These are phyloP conservation scores for Beauveria scarabaeidicola DNA, from an alignment of 2,329 filamentous ascomycete genomes.

Conservation along the genomic window DNA sequence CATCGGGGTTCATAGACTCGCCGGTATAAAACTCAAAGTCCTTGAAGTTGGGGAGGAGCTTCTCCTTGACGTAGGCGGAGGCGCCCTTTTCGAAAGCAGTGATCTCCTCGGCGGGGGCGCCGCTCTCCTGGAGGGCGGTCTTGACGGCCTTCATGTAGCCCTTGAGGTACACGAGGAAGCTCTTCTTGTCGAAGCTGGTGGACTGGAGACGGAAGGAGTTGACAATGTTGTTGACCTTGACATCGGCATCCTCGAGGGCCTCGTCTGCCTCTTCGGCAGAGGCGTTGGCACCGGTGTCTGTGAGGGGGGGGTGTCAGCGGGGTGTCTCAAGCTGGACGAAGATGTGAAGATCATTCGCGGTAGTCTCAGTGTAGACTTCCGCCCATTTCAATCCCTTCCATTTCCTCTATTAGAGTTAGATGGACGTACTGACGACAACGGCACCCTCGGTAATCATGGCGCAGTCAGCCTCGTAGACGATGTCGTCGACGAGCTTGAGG, in stretches of 20 bases:
- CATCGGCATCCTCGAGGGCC: conserved; percentile 56
- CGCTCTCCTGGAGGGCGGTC: conserved; percentile 54
- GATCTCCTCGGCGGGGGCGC: conserved; percentile 56
- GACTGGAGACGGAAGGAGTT: conserved; percentile 81
- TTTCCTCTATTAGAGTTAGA: neutral
- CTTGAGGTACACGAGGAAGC: conserved; percentile 78
- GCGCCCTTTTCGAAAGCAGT: conserved; percentile 74
- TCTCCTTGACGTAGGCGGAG: conserved; percentile 68
- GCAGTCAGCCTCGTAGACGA: conserved; percentile 88
- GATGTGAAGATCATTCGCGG: neutral
- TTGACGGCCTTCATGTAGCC: conserved; percentile 89
- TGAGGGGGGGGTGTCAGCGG: conserved; percentile 11
- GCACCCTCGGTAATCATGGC: conserved; percentile 74
- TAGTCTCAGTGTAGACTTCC: neutral
- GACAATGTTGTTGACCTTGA: conserved; percentile 87
- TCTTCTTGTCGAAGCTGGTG: conserved; percentile 80
- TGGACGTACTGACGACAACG: conserved; percentile 60
- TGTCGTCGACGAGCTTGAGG: conserved; percentile 68
- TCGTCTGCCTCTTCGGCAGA: conserved; percentile 86
- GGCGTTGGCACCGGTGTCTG: conserved; percentile 90
- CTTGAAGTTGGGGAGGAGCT: conserved; percentile 76
- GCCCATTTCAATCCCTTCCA: neutral
- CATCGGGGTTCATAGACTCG: conserved; percentile 86
- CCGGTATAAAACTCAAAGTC: conserved; percentile 93
- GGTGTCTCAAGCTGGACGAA: neutral